These are phyloP conservation scores for Pseudozyma sp. DNA, from an alignment of 1,284 basidiomycete species.

Conservation along the genomic window DNA sequence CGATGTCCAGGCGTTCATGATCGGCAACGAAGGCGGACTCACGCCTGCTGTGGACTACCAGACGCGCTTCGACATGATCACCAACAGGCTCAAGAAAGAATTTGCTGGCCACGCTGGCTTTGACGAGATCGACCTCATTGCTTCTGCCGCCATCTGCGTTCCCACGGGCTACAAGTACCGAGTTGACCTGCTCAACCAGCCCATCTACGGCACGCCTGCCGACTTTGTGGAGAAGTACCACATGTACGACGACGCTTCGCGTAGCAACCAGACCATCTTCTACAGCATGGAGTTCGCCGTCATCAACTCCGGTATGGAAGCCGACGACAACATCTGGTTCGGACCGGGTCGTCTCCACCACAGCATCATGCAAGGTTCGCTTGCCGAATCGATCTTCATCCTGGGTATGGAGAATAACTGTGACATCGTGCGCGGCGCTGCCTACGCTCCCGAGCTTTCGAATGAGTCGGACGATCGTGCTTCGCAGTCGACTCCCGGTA, in stretches of 20 bases:
- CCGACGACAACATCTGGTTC: slow-evolving; percentile 73
- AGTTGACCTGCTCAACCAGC: slow-evolving; percentile 47
- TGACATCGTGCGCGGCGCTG: slow-evolving; percentile 76
- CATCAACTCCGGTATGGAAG: slow-evolving; percentile 72
- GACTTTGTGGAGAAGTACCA: slow-evolving; percentile 42
- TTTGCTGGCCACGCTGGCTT: slow-evolving; percentile 73
- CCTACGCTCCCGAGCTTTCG: slow-evolving; percentile 77
- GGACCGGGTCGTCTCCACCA: slow-evolving; percentile 74
- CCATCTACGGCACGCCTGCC: slow-evolving; percentile 38
- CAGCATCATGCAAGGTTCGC: slow-evolving; percentile 72
- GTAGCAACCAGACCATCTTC: slow-evolving; percentile 49
- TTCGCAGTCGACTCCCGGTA: slow-evolving; percentile 74
- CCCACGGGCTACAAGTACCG: slow-evolving; percentile 47
- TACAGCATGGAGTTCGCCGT: slow-evolving; percentile 78
- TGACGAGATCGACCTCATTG: slow-evolving; percentile 51
- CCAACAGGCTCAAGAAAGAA: slow-evolving; percentile 72
- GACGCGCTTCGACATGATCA: slow-evolving; percentile 76
- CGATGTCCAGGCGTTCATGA: slow-evolving; percentile 75
- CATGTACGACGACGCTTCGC: slow-evolving; percentile 45
- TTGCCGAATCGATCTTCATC: slow-evolving; percentile 78
- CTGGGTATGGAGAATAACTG: slow-evolving; percentile 77
- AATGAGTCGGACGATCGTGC: slow-evolving; percentile 63
- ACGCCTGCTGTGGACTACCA: slow-evolving; percentile 69
- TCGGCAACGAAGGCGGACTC: slow-evolving; percentile 72
- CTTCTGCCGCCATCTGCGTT: slow-evolving; percentile 30